Conservation (phyloP, 805 yeast species). For the Spathaspora arborariae region DNA sequence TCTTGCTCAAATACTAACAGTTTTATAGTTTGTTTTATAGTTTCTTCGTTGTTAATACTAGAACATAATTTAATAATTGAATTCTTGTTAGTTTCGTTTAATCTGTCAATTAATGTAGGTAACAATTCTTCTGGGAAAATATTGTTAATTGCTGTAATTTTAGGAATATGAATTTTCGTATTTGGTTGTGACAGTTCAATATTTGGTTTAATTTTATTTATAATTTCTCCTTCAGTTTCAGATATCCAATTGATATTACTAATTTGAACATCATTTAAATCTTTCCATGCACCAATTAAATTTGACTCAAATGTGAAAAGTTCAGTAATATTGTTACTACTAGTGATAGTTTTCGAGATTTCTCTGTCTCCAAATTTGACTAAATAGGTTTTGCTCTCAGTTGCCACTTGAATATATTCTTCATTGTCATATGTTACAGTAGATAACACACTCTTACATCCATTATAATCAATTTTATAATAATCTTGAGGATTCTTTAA, state of each 20-base stretch:
- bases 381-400: background rate
- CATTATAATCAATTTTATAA: background rate
- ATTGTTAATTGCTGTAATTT: conserved; percentile 16
- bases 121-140: conserved; percentile 19
- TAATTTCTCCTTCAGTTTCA: background rate
- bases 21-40: conserved; percentile 33
- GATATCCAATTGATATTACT: background rate
- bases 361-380: background rate
- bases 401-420: background rate
- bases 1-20: conserved; percentile 8
- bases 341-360: background rate
- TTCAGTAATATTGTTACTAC: background rate
- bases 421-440: background rate
- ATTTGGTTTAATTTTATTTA: background rate
- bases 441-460: background rate
- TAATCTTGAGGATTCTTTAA: background rate
- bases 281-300: background rate
- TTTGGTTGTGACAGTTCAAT: background rate
- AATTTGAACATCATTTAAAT: background rate
- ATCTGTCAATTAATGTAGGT: conserved; percentile 12
- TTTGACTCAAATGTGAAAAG: background rate
- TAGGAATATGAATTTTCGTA: conserved; percentile 7
- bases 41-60: conserved; percentile 25
- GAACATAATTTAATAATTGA: conserved; percentile 23
- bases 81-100: conserved; percentile 10